Conservation (phyloP, 2,329 filamentous ascomycete species). For the Monosporascus cannonballus region DNA sequence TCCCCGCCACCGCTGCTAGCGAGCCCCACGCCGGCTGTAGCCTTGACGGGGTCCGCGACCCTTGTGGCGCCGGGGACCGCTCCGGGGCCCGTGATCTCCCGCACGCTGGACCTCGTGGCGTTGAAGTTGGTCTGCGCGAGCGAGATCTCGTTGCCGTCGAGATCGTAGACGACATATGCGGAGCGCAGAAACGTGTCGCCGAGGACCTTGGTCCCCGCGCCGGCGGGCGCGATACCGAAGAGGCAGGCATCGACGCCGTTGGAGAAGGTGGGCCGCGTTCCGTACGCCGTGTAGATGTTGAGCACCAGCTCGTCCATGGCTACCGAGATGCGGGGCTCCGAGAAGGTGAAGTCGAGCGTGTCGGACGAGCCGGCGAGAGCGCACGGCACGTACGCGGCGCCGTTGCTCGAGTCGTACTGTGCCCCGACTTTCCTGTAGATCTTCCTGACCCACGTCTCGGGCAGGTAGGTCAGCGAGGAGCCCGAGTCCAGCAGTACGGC, state of each 20-base stretch:
- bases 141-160: conserved; percentile 65
- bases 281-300: conserved; percentile 39
- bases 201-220: conserved; percentile 51
- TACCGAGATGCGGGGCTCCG: conserved; percentile 46
- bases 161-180: conserved; percentile 71
- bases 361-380: conserved; percentile 35
- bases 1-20: conserved; percentile 7
- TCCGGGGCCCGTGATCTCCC: conserved; percentile 47
- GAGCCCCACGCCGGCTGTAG: conserved; percentile 36
- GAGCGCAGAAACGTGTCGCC: conserved; percentile 71
- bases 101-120: conserved; percentile 40
- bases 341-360: conserved; percentile 50
- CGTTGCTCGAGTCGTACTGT: conserved; percentile 45
- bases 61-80: conserved; percentile 49
- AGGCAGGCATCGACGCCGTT: conserved; percentile 54
- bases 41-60: conserved; percentile 42
- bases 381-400: conserved; percentile 58
- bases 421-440: conserved; percentile 40
- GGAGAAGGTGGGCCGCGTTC: conserved; percentile 42
- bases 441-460: conserved; percentile 37
- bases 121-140: conserved; percentile 63
- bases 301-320: conserved; percentile 55
- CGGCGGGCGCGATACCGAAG: conserved; percentile 60
- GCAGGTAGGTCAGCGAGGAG: conserved; percentile 62
- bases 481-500: conserved; percentile 68